phyloP scores from a whole-genome alignment of 495 filamentous ascomycete species.

The Lineolata rhizophorae region DNA sequence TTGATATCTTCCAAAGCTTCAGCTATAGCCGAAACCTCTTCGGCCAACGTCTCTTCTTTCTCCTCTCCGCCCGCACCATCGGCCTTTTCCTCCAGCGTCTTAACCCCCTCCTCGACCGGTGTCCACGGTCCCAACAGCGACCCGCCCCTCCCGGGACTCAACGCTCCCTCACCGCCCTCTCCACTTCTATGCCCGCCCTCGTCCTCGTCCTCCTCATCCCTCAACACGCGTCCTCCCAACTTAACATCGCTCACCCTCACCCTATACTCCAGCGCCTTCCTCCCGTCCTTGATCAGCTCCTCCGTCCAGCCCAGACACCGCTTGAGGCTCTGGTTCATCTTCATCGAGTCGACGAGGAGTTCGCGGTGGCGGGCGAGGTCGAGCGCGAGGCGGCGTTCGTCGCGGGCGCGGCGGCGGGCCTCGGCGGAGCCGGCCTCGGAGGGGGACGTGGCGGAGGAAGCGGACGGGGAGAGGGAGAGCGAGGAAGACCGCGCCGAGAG shows the following conservation, averaged over 20 bases:
- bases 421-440: conserved; percentile 23
- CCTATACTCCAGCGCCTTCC: conserved; percentile 62
- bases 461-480: conserved; percentile 8
- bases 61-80: too few relatives aligned
- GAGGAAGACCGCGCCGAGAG: conserved; percentile 5
- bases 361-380: conserved; percentile 81
- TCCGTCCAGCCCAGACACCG: conserved; percentile 75
- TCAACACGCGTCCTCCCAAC: conserved; percentile 60
- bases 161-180: too few relatives aligned
- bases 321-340: conserved; percentile 81
- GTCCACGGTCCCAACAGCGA: too few relatives aligned
- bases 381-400: conserved; percentile 56
- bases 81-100: too few relatives aligned
- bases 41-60: too few relatives aligned
- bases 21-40: too few relatives aligned
- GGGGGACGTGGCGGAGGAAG: conserved; percentile 22
- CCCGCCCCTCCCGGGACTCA: too few relatives aligned
- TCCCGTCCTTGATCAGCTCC: conserved; percentile 68
- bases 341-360: conserved; percentile 68
- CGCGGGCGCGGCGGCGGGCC: conserved; percentile 23
- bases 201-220: conserved; percentile 36
- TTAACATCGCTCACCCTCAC: conserved; percentile 59
- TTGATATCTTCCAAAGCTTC: too few relatives aligned
- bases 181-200: too few relatives aligned
- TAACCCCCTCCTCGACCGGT: too few relatives aligned